Evolutionary conservation across 2,329 filamentous ascomycete genomes (phyloP).

Genomic region (Colletotrichum salicis): DNA sequence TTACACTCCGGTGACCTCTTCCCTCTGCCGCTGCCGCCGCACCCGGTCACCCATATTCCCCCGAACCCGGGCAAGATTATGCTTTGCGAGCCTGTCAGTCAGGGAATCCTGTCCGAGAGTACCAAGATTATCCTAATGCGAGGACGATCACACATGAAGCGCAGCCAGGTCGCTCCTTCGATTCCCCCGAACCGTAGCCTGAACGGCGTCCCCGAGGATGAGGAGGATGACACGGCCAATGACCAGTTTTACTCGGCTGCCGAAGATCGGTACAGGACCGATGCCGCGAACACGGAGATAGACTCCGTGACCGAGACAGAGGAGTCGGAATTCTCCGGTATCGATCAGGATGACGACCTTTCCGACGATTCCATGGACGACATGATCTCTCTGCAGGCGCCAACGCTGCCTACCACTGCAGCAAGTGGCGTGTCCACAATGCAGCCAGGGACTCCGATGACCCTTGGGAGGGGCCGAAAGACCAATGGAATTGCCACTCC

Average conservation of each 20-base stretch:
- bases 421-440: slow-evolving; percentile 84
- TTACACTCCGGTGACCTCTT: slow-evolving; percentile 87
- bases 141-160: slow-evolving; percentile 68
- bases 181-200: slow-evolving; percentile 62
- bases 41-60: slow-evolving; percentile 87
- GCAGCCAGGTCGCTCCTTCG: slow-evolving; percentile 55
- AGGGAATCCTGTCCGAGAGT: slow-evolving; percentile 79
- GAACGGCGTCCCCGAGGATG: slow-evolving; percentile 69
- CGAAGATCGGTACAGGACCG: slow-evolving; percentile 76
- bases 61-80: slow-evolving; percentile 87
- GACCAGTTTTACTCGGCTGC: slow-evolving; percentile 94
- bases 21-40: slow-evolving; percentile 79
- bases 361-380: slow-evolving; percentile 94
- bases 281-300: slow-evolving; percentile 67
- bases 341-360: slow-evolving; percentile 76
- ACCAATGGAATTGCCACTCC: slow-evolving; percentile 83
- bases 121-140: slow-evolving; percentile 87
- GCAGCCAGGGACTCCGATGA: slow-evolving; percentile 83
- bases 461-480: slow-evolving; percentile 70
- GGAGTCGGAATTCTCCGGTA: slow-evolving; percentile 68
- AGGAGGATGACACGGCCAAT: slow-evolving; percentile 87
- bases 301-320: slow-evolving; percentile 70
- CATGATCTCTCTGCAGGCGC: slow-evolving; percentile 88
- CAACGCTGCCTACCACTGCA: slow-evolving; percentile 80
- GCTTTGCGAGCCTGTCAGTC: slow-evolving; percentile 93